Percentiles rank a stretch among this genome's conserved stretches.
Conservation (phyloP, 768 basidiomycete genomes). For the Mycena filopes region DNA sequence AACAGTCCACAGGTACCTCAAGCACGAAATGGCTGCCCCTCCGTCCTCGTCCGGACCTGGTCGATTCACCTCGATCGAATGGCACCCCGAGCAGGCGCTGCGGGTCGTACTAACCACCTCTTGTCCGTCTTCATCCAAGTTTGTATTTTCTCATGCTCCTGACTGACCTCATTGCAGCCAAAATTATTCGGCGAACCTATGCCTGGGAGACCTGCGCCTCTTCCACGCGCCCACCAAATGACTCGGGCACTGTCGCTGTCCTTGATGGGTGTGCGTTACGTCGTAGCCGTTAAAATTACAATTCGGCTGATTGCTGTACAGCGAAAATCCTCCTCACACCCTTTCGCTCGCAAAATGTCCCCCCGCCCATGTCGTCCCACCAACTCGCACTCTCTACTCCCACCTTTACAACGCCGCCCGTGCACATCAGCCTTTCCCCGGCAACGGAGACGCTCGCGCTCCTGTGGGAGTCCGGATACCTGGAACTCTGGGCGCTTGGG, state of each 20-base stretch:
- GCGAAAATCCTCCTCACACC: constrained; percentile 87
- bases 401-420: constrained; percentile 50
- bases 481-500: constrained; percentile 77
- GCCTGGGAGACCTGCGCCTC: constrained; percentile 85
- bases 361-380: constrained; percentile 95
- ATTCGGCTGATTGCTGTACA: constrained; percentile 43
- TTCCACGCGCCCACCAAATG: constrained; percentile 64
- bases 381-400: constrained; percentile 47
- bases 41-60: constrained; percentile 42
- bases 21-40: constrained; percentile 82
- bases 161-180: constrained; percentile 46
- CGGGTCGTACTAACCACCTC: constrained; percentile 73
- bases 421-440: constrained; percentile 73
- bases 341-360: constrained; percentile 92
- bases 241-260: constrained; percentile 90
- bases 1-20: constrained; percentile 77
- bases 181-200: constrained; percentile 69
- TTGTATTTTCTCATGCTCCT: not conserved
- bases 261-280: constrained; percentile 83
- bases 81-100: constrained; percentile 88
- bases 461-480: constrained; percentile 75
- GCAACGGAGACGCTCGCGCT: constrained; percentile 67
- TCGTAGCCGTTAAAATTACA: not conserved
- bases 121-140: constrained; percentile 54
- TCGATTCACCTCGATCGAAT: constrained; percentile 78